Evolutionary conservation across 352 stramenopile species (phyloP).

Genomic region (Phytophthora macrochlamydospora): DNA sequence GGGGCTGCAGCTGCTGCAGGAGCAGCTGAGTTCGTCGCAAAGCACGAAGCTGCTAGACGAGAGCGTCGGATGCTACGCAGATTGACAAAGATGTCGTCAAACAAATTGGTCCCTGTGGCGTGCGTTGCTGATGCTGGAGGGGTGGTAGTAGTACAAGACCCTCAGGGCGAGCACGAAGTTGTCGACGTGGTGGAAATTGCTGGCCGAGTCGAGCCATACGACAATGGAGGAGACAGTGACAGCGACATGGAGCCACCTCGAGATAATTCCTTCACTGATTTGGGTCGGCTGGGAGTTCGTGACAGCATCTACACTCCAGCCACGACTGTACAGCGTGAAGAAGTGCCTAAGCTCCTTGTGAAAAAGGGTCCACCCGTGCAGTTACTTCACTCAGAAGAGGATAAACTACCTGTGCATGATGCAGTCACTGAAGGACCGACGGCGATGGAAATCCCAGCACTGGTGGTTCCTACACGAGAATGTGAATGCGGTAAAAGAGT

Average conservation of each 20-base stretch:
- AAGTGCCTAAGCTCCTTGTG: slow-evolving; percentile 45
- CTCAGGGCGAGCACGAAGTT: not conserved
- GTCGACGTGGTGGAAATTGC: slow-evolving; percentile 19
- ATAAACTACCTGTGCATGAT: not conserved
- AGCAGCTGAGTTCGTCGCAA: slow-evolving; percentile 54
- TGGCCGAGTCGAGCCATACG: slow-evolving; percentile 12
- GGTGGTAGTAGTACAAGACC: not conserved
- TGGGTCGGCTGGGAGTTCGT: slow-evolving; percentile 23
- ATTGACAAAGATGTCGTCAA: slow-evolving; percentile 27
- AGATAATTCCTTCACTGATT: slow-evolving; percentile 42
- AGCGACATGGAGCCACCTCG: slow-evolving; percentile 1
- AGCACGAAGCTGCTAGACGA: slow-evolving; percentile 26
- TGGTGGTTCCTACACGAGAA: slow-evolving; percentile 19
- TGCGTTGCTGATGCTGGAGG: slow-evolving; percentile 8
- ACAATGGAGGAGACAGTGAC: slow-evolving; percentile 19
- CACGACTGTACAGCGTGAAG: not conserved
- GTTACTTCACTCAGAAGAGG: slow-evolving; percentile 19
- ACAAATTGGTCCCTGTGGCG: slow-evolving; percentile 31
- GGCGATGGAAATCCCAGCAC: not conserved
- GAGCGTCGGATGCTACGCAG: slow-evolving; percentile 14
- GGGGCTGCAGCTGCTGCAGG: slow-evolving; percentile 50
- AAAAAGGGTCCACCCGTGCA: slow-evolving; percentile 49
- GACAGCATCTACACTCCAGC: slow-evolving; percentile 23
- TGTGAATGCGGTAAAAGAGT: slow-evolving; percentile 55
- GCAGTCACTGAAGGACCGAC: not conserved